A percentile compares a stretch with the other conserved stretches of the same genome.
phyloP scores from a whole-genome alignment of 768 basidiomycete genomes.

The Mrakia frigida region DNA sequence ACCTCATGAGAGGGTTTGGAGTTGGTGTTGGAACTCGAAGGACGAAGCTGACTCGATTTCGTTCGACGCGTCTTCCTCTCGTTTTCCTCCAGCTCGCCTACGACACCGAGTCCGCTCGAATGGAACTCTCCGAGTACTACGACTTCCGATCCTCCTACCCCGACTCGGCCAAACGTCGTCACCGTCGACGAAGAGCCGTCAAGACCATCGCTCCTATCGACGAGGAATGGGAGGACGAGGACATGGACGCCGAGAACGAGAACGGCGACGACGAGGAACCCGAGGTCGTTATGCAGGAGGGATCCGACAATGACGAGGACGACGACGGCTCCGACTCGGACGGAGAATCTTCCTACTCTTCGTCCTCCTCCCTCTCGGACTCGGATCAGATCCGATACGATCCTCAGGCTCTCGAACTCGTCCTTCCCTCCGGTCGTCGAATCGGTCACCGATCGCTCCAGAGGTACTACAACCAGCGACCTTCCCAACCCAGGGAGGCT shows the following conservation, averaged over 20 bases:
- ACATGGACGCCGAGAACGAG: constrained; percentile 34
- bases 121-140: constrained; percentile 88
- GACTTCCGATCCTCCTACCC: constrained; percentile 83
- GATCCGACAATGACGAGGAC: constrained; percentile 30
- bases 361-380: constrained; percentile 37
- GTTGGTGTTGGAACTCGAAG: too few species aligned
- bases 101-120: constrained; percentile 67
- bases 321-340: constrained; percentile 28
- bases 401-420: constrained; percentile 64
- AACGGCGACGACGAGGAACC: constrained; percentile 15
- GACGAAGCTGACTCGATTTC: too few species aligned
- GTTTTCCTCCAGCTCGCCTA: constrained; percentile 58
- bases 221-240: constrained; percentile 41
- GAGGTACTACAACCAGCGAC: constrained; percentile 73
- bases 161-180: constrained; percentile 42
- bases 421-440: constrained; percentile 84
- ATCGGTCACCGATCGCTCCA: constrained; percentile 86
- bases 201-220: constrained; percentile 26
- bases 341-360: constrained; percentile 29
- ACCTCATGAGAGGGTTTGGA: background rate
- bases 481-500: constrained; percentile 34
- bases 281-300: constrained; percentile 34
- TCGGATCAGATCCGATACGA: constrained; percentile 46
- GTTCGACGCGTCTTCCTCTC: background rate
- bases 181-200: constrained; percentile 3